Percentiles rank a stretch among this genome's conserved stretches.
These are phyloP conservation scores for Prinsepia uniflora DNA, from an alignment of 306 rosid species.

Conservation along the genomic window DNA sequence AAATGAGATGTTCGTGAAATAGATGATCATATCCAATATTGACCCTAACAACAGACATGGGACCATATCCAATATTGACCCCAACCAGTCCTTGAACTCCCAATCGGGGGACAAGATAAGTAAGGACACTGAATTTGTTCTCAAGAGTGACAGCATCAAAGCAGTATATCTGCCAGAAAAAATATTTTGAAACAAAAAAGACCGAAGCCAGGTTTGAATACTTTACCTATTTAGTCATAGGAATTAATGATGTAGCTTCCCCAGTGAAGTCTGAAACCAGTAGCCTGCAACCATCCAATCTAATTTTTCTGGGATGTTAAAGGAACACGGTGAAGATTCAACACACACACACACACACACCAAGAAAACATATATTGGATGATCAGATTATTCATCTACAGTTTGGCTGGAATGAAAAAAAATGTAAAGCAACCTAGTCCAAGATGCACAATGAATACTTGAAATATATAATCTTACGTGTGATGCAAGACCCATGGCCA, in stretches of 20 bases:
- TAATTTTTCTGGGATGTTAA: no score
- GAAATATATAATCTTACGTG: conserved; percentile 60
- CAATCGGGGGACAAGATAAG: conserved; percentile 90
- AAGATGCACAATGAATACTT: background rate
- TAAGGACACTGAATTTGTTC: conserved; percentile 88
- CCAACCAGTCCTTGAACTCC: conserved; percentile 82
- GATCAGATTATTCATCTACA: conserved; percentile 5
- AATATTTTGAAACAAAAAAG: conserved; percentile 14
- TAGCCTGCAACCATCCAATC: conserved; percentile 20
- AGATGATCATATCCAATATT: no score
- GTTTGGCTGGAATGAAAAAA: background rate
- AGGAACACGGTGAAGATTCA: no score
- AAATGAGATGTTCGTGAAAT: no score
- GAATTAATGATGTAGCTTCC: conserved; percentile 14
- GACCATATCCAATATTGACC: conserved; percentile 92
- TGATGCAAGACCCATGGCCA: conserved; percentile 88
- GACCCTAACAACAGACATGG: conserved; percentile 81
- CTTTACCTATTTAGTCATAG: conserved; percentile 20
- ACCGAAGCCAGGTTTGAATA: conserved; percentile 25
- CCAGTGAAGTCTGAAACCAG: conserved; percentile 16
- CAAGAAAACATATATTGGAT: conserved; percentile 14
- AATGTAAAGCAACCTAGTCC: background rate
- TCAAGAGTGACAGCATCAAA: conserved; percentile 80
- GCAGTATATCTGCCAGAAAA: conserved; percentile 80
- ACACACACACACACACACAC: background rate